Percentiles rank a stretch among this genome's conserved stretches.
Evolutionary conservation across 768 basidiomycete species (phyloP).

Genomic region (Obba rivulosa): DNA sequence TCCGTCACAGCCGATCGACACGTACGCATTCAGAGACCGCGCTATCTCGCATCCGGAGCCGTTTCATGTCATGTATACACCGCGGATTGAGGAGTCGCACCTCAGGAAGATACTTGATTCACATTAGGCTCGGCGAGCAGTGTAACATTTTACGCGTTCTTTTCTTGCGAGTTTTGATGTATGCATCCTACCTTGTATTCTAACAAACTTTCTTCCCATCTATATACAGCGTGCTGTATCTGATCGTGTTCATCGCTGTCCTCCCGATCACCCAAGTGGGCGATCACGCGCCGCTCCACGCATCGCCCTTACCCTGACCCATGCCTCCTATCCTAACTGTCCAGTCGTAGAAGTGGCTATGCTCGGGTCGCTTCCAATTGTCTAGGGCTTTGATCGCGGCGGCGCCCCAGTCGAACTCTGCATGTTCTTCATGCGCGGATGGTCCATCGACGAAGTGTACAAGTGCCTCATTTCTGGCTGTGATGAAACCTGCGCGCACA

Average conservation of each 20-base stretch:
- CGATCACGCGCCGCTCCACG: too few relatives aligned
- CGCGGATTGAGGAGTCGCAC: conserved; percentile 28
- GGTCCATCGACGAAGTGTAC: conserved; percentile 78
- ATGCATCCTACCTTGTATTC: too few relatives aligned
- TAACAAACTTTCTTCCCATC: too few relatives aligned
- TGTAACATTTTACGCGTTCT: too few relatives aligned
- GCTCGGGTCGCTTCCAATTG: conserved; percentile 37
- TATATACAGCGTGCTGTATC: too few relatives aligned
- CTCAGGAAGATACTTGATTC: too few relatives aligned
- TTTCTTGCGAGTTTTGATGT: too few relatives aligned
- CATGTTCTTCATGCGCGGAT: conserved; percentile 42
- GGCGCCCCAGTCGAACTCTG: conserved; percentile 70
- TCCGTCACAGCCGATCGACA: conserved; percentile 50
- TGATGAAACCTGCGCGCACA: conserved; percentile 71
- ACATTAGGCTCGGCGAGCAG: too few relatives aligned
- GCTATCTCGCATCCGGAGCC: conserved; percentile 60
- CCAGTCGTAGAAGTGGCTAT: conserved; percentile 21
- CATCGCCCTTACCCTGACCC: not conserved
- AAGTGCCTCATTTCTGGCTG: conserved; percentile 50
- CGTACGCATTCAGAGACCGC: conserved; percentile 54
- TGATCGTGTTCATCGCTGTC: too few relatives aligned
- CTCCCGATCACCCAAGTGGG: too few relatives aligned
- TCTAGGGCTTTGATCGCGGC: conserved; percentile 63
- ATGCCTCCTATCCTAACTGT: conserved; percentile 15
- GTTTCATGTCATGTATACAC: conserved; percentile 54